Conservation (phyloP, 441 rosid genomes). For the Hypseocharis bilobata region DNA sequence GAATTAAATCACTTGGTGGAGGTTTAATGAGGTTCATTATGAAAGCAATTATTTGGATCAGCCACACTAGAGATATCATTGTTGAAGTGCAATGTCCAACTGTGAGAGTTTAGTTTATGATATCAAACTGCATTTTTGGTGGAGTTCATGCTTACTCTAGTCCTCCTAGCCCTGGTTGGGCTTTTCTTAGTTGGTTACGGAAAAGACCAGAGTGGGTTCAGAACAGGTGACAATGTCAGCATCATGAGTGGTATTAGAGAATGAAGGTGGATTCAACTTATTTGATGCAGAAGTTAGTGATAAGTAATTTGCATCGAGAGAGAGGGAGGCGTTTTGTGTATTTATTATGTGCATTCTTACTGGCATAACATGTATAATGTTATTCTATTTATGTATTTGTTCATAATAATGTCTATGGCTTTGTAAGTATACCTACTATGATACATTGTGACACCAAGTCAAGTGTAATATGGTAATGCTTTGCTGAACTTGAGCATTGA, state of each 20-base stretch:
- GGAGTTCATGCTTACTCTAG: neutral
- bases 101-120: neutral
- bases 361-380: neutral
- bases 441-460: neutral
- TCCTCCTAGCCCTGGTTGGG: neutral
- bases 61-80: neutral
- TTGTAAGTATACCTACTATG: neutral
- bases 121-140: neutral
- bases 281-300: neutral
- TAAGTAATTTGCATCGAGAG: neutral
- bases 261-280: neutral
- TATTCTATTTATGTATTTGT: neutral
- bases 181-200: slow-evolving; percentile 8
- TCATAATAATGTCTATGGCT: neutral
- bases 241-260: neutral
- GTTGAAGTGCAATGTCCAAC: neutral
- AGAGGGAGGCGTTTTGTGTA: too few relatives aligned
- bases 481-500: neutral
- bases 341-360: neutral
- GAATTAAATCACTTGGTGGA: neutral
- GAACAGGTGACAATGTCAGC: neutral
- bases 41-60: neutral
- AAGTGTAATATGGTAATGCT: neutral
- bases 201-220: neutral
- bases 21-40: neutral